These are phyloP conservation scores for Zygoascus sp. DNA, from an alignment of 1,139 yeast genomes.

Conservation along the genomic window DNA sequence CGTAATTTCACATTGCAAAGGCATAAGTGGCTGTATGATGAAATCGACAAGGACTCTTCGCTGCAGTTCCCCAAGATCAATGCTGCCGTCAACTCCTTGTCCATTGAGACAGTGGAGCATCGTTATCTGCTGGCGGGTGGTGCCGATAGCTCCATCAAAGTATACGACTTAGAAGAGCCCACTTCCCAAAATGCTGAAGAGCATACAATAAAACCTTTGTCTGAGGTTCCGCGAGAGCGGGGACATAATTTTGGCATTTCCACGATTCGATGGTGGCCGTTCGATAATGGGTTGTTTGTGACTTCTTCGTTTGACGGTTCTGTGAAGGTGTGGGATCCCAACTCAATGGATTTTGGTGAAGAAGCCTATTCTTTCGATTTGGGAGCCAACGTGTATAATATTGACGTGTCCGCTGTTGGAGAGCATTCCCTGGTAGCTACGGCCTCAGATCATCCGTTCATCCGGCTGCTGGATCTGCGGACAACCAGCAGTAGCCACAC, in stretches of 20 bases:
- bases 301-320: conserved; percentile 76
- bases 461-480: conserved; percentile 67
- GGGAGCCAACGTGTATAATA: conserved; percentile 38
- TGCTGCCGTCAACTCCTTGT: conserved; percentile 56
- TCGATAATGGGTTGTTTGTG: conserved; percentile 80
- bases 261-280: conserved; percentile 80
- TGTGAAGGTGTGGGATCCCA: conserved; percentile 80
- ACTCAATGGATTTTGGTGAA: conserved; percentile 39
- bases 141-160: conserved; percentile 61
- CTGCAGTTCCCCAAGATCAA: conserved; percentile 23
- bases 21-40: conserved; percentile 15
- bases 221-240: conserved; percentile 48
- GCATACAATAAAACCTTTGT: conserved; percentile 31
- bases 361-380: conserved; percentile 64
- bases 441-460: conserved; percentile 66
- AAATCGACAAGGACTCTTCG: conserved; percentile 12
- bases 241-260: conserved; percentile 75
- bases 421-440: conserved; percentile 58
- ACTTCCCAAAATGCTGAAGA: conserved; percentile 16
- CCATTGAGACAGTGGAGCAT: conserved; percentile 52
- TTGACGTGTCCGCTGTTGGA: conserved; percentile 38
- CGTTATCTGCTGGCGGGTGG: conserved; percentile 64
- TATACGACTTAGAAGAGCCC: conserved; percentile 28
- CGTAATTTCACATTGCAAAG: background rate
- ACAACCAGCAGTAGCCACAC: conserved; percentile 69